Conservation (phyloP, 1,139 yeast genomes). For the Geotrichum klebahnii region DNA sequence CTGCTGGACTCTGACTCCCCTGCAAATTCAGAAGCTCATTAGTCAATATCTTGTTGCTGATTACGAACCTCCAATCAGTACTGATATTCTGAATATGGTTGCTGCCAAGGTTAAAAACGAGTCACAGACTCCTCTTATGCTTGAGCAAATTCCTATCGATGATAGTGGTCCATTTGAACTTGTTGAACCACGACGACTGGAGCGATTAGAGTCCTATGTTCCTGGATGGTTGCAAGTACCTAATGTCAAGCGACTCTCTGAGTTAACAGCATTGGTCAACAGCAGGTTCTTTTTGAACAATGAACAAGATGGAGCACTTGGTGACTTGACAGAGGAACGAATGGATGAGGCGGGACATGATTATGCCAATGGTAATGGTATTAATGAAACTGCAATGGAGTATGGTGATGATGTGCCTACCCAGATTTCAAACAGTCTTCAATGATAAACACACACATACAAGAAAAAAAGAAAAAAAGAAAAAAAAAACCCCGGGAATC, state of each 20-base stretch:
- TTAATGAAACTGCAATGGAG: conserved; percentile 4
- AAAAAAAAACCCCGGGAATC: neutral
- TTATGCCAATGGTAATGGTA: neutral
- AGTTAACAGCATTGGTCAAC: conserved; percentile 61
- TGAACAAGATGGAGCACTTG: neutral
- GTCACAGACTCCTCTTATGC: conserved; percentile 39
- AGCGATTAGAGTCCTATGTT: conserved; percentile 90
- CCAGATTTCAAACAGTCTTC: neutral
- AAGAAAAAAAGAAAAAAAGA: neutral
- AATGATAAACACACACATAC: neutral
- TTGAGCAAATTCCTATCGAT: conserved; percentile 57
- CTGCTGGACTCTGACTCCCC: conserved; percentile 89
- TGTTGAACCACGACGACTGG: conserved; percentile 78
- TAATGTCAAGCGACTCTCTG: conserved; percentile 80
- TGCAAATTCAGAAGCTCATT: conserved; percentile 88
- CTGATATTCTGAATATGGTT: conserved; percentile 74
- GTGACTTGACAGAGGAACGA: conserved; percentile 4
- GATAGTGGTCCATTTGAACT: conserved; percentile 80
- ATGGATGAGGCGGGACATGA: conserved; percentile 6
- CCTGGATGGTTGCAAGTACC: conserved; percentile 95
- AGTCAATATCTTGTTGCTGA: conserved; percentile 90
- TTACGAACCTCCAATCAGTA: conserved; percentile 89
- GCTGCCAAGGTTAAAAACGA: conserved; percentile 70
- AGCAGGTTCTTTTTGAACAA: conserved; percentile 2
- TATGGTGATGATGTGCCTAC: conserved; percentile 20